Conservation (phyloP, 2,329 filamentous ascomycete species). For the Fonsecaea multimorphosa region DNA sequence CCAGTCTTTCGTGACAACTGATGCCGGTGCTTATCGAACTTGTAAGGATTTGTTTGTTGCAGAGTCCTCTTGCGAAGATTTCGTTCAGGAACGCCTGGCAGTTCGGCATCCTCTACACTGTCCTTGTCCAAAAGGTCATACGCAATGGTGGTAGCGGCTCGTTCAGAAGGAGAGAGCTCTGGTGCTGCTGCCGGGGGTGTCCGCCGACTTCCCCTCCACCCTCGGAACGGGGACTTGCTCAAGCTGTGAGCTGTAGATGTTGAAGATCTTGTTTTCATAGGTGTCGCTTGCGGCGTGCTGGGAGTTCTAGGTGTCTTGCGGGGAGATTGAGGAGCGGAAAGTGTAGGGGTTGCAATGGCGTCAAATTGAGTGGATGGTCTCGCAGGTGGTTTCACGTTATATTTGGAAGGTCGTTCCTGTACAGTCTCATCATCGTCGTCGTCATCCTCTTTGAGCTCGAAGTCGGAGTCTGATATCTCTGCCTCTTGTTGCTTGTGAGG, state of each 20-base stretch:
- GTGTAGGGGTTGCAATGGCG: not conserved
- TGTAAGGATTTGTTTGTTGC: conserved; percentile 32
- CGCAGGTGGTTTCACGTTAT: conserved; percentile 12
- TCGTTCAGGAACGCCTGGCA: not conserved
- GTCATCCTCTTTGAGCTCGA: not conserved
- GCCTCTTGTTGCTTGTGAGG: not conserved
- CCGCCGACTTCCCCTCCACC: not conserved
- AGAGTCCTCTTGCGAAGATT: conserved; percentile 31
- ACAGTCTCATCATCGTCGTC: not conserved
- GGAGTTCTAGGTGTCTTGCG: not conserved
- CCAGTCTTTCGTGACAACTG: conserved; percentile 24
- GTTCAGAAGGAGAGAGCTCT: not conserved
- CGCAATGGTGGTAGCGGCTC: not conserved
- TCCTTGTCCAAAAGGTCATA: not conserved
- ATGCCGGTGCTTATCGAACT: conserved; percentile 34
- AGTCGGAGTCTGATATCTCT: not conserved
- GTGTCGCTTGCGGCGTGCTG: not conserved
- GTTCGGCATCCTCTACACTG: not conserved
- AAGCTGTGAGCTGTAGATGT: not conserved
- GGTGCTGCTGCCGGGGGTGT: not conserved
- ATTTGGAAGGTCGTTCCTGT: not conserved
- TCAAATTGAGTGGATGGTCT: not conserved
- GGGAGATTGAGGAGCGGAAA: not conserved
- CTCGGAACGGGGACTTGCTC: not conserved
- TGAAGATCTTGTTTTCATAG: not conserved